A percentile compares a stretch with the other conserved stretches of the same genome.
These are phyloP conservation scores for Tolypocladium nubicola DNA, from an alignment of 2,329 filamentous ascomycete species.

Conservation along the genomic window DNA sequence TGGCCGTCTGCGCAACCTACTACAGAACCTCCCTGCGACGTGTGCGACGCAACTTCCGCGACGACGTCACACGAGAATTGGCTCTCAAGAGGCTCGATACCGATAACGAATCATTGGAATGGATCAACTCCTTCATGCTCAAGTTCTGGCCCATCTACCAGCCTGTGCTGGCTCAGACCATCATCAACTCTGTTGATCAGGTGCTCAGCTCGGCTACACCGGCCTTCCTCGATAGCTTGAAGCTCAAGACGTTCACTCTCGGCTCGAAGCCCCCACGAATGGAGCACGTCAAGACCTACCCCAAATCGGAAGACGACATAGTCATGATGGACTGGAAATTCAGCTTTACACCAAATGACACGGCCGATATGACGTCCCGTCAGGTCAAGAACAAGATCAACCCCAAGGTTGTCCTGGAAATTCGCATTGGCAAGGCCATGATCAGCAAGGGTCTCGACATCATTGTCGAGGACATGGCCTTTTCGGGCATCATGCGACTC, in stretches of 20 bases:
- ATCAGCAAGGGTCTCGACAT: slow-evolving; percentile 95
- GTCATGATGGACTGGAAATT: slow-evolving; percentile 99
- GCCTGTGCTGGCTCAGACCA: slow-evolving; percentile 81
- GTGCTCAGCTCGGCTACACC: slow-evolving; percentile 88
- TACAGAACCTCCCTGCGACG: slow-evolving; percentile 92
- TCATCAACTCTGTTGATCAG: slow-evolving; percentile 91
- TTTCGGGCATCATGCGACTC: slow-evolving; percentile 88
- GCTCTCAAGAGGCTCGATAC: slow-evolving; percentile 79
- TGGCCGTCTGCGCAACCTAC: slow-evolving; percentile 88
- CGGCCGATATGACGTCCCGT: slow-evolving; percentile 76
- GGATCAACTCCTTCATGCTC: slow-evolving; percentile 97
- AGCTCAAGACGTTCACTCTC: slow-evolving; percentile 86
- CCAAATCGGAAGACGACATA: slow-evolving; percentile 87
- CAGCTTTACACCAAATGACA: slow-evolving; percentile 95
- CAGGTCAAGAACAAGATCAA: slow-evolving; percentile 95
- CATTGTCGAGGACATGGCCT: slow-evolving; percentile 96
- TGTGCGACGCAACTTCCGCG: slow-evolving; percentile 88
- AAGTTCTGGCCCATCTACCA: slow-evolving; percentile 99
- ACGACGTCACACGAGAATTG: slow-evolving; percentile 85
- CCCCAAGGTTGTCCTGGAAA: slow-evolving; percentile 90
- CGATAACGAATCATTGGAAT: slow-evolving; percentile 87
- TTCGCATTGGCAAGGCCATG: slow-evolving; percentile 89
- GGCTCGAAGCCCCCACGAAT: slow-evolving; percentile 91
- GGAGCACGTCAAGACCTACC: slow-evolving; percentile 97
- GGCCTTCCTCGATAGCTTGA: slow-evolving; percentile 83